Conservation (phyloP, 1,284 basidiomycete genomes). For the Hemileia vastatrix region DNA sequence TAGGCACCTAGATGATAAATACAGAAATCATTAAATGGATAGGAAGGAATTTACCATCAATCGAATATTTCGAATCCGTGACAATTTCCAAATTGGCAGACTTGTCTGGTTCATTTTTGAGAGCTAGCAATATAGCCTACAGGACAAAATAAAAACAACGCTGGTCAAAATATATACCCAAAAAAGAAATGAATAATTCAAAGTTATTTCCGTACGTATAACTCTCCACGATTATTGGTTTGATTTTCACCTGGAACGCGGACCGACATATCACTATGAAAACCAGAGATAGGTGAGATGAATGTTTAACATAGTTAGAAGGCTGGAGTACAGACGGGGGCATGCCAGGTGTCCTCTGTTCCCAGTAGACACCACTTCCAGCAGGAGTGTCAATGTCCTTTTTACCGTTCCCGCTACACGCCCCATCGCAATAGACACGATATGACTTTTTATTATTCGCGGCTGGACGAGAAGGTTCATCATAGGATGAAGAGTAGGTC, state of each 20-base stretch:
- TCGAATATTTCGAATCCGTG: not conserved
- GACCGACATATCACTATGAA: not conserved
- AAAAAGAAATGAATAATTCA: not conserved
- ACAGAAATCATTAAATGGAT: not conserved
- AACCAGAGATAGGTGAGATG: not conserved
- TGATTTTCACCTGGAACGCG: not conserved
- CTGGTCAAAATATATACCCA: not conserved
- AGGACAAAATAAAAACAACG: not conserved
- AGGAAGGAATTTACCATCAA: not conserved
- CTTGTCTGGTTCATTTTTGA: not conserved
- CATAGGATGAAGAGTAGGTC: not conserved
- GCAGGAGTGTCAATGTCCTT: not conserved
- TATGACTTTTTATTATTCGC: not conserved
- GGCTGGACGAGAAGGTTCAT: not conserved
- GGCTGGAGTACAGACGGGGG: not conserved
- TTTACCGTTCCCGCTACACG: not conserved
- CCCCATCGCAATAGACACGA: constrained; percentile 1
- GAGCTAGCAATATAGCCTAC: not conserved
- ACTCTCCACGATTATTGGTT: not conserved
- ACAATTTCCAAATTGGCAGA: not conserved
- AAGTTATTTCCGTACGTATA: not conserved
- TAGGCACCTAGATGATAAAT: not conserved
- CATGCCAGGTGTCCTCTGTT: not conserved
- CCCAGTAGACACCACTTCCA: not conserved
- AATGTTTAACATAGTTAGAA: not conserved